These are phyloP conservation scores for Lotmaria passim DNA, from an alignment of 208 protist genomes.

Conservation along the genomic window DNA sequence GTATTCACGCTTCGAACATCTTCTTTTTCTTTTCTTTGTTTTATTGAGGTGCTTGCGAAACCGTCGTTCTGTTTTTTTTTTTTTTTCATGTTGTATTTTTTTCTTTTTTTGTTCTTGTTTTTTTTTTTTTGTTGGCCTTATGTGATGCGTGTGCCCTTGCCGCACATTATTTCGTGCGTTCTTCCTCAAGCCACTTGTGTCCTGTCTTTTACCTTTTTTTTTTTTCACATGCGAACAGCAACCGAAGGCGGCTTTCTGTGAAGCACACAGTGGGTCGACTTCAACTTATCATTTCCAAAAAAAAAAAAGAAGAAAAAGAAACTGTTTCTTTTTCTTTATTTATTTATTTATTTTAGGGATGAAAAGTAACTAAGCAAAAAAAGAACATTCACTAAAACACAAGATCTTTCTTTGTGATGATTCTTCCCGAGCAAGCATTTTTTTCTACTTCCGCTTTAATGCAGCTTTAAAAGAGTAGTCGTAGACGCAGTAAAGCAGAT, in stretches of 20 bases:
- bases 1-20: background rate
- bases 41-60: too few species aligned
- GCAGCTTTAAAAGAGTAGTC: background rate
- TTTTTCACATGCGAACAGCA: too few species aligned
- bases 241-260: background rate
- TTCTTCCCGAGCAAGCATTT: conserved; percentile 1
- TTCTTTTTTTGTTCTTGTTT: background rate
- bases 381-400: background rate
- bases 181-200: too few species aligned
- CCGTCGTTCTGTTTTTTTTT: background rate
- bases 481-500: background rate
- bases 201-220: background rate
- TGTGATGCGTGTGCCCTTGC: background rate
- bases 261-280: too few species aligned
- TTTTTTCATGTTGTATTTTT: background rate
- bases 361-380: background rate
- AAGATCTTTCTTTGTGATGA: conserved; percentile 1
- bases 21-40: background rate
- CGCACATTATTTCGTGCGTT: too few species aligned
- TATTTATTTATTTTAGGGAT: background rate
- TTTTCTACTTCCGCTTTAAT: background rate
- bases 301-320: conserved; percentile 1
- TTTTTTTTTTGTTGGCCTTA: background rate
- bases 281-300: background rate
- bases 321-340: background rate